phyloP scores from a whole-genome alignment of 495 filamentous ascomycete species.

The Annulohypoxylon nitens region DNA sequence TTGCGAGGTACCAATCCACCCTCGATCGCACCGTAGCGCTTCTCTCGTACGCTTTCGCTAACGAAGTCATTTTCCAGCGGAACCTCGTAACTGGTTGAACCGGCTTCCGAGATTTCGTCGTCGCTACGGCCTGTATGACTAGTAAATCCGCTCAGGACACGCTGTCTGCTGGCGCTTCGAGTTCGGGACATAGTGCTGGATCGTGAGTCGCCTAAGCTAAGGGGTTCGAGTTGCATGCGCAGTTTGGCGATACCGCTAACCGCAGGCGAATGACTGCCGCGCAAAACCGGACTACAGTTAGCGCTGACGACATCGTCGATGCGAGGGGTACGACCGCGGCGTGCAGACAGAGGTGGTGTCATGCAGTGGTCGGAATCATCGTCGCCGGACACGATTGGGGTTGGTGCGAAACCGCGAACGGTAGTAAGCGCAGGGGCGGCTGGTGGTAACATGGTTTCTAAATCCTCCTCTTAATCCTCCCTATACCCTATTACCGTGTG shows the following conservation, averaged over 20 bases:
- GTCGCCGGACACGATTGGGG: constrained; percentile 85
- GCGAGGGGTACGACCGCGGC: constrained; percentile 48
- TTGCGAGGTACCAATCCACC: constrained; percentile 70
- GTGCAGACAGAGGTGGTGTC: constrained; percentile 54
- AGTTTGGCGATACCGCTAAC: constrained; percentile 80
- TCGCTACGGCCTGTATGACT: constrained; percentile 54
- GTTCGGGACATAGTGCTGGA: constrained; percentile 58
- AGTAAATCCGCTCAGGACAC: constrained; percentile 50
- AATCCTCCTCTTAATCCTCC: constrained; percentile 60
- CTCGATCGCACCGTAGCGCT: constrained; percentile 55
- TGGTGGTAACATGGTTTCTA: constrained; percentile 53
- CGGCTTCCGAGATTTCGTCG: constrained; percentile 59
- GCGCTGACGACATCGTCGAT: constrained; percentile 69
- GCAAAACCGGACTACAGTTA: constrained; percentile 71
- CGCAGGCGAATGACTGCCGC: constrained; percentile 67
- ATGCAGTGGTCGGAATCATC: constrained; percentile 81
- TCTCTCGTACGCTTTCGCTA: constrained; percentile 72
- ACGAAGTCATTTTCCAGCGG: constrained; percentile 89
- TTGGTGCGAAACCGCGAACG: constrained; percentile 77
- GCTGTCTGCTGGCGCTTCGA: constrained; percentile 55
- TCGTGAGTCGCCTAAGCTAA: constrained; percentile 68
- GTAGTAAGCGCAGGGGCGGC: constrained; percentile 76
- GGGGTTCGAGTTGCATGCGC: constrained; percentile 76
- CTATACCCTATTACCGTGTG: constrained; percentile 50
- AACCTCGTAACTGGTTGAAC: constrained; percentile 83